These are phyloP conservation scores for Epichloe scottii DNA, from an alignment of 2,329 filamentous ascomycete genomes.

Conservation along the genomic window DNA sequence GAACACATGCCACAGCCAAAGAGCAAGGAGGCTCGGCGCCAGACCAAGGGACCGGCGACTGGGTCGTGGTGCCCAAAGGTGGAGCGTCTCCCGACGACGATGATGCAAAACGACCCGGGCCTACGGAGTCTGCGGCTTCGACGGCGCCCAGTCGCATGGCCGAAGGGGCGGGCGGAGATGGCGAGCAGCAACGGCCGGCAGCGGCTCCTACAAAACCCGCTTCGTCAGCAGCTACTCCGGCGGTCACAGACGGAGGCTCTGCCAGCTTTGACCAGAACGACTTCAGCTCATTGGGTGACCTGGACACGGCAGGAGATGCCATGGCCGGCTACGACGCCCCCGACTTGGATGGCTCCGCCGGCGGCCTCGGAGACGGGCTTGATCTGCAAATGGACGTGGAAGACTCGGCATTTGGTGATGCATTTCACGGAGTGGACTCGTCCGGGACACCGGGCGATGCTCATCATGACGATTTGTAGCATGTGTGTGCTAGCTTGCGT, in stretches of 20 bases:
- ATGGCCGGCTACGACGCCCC: slow-evolving; percentile 54
- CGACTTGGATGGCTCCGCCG: slow-evolving; percentile 30
- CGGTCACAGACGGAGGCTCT: slow-evolving; percentile 28
- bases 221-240: slow-evolving; percentile 33
- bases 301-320: slow-evolving; percentile 61
- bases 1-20: slow-evolving; percentile 28
- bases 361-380: slow-evolving; percentile 41
- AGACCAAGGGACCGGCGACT: slow-evolving; percentile 47
- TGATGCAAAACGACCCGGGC: slow-evolving; percentile 4
- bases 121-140: background rate
- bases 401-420: slow-evolving; percentile 73
- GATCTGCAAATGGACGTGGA: slow-evolving; percentile 57
- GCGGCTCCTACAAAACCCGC: slow-evolving; percentile 21
- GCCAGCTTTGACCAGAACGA: slow-evolving; percentile 42
- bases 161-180: background rate
- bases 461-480: slow-evolving; percentile 22
- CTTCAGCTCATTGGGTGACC: slow-evolving; percentile 50
- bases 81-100: slow-evolving; percentile 30
- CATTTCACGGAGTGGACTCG: slow-evolving; percentile 53
- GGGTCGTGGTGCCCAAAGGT: slow-evolving; percentile 62
- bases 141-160: background rate
- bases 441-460: slow-evolving; percentile 24
- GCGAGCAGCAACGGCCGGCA: slow-evolving; percentile 11
- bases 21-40: slow-evolving; percentile 30
- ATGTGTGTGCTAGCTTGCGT: too few relatives aligned